These are phyloP conservation scores for Macaranga tanarius DNA, from an alignment of 441 rosid species.

Conservation along the genomic window DNA sequence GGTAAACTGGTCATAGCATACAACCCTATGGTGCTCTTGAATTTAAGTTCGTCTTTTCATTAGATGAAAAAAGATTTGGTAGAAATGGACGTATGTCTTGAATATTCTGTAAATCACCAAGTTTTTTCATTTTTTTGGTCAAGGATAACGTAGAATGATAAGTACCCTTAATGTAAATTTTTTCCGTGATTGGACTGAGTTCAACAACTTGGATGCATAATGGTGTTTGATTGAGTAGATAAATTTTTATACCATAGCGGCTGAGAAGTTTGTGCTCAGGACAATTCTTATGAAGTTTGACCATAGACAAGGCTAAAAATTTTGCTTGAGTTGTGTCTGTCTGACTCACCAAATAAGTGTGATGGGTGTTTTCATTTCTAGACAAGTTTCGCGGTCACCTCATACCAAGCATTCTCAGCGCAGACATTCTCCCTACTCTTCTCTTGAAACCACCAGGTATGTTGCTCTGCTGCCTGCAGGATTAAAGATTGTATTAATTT, in stretches of 20 bases:
- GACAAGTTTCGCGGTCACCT: conserved; percentile 98
- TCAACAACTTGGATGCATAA: conserved; percentile 3
- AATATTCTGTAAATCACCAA: not conserved
- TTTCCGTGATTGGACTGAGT: not conserved
- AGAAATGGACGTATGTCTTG: not conserved
- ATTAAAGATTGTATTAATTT: conserved; percentile 43
- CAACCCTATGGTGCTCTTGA: not conserved
- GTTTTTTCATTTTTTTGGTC: not conserved
- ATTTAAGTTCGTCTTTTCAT: too few species aligned
- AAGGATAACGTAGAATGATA: not conserved
- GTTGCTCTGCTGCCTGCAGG: conserved; percentile 30
- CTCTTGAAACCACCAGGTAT: conserved; percentile 79
- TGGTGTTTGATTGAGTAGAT: conserved; percentile 15
- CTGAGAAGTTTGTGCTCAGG: conserved; percentile 28
- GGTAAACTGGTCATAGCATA: not conserved
- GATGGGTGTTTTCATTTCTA: conserved; percentile 93
- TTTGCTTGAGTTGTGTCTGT: conserved; percentile 30
- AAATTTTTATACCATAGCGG: conserved; percentile 15
- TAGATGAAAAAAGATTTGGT: not conserved
- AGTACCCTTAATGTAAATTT: not conserved
- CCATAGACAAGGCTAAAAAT: conserved; percentile 37
- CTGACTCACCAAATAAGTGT: conserved; percentile 63
- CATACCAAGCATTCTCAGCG: conserved; percentile 98
- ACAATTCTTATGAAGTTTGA: conserved; percentile 29
- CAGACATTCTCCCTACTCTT: conserved; percentile 96